phyloP scores from a whole-genome alignment of 2,329 filamentous ascomycete genomes.

The Neofusicoccum cordaticola region DNA sequence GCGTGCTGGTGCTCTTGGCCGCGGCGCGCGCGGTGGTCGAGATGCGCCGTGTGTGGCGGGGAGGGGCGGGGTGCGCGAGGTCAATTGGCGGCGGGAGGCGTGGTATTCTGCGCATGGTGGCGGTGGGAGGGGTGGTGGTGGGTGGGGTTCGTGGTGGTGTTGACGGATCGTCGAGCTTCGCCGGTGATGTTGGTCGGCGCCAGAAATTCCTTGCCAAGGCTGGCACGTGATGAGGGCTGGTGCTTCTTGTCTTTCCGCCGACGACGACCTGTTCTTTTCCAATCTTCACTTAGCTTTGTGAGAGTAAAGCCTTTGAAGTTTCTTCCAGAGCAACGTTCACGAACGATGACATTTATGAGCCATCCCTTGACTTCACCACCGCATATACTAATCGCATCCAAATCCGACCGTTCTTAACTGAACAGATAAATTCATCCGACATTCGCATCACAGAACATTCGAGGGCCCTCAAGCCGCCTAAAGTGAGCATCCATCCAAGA shows the following conservation, averaged over 20 bases:
- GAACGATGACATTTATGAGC: no score
- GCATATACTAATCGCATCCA: no score
- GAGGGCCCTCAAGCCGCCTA: no score
- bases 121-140: neutral
- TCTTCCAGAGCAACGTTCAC: no score
- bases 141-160: neutral
- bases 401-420: no score
- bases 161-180: neutral
- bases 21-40: neutral
- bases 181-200: neutral
- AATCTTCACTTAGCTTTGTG: neutral
- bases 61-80: neutral
- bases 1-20: neutral
- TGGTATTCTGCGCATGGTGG: constrained; percentile 14
- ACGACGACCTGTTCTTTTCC: neutral
- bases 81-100: constrained; percentile 15
- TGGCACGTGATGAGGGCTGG: neutral
- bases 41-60: neutral
- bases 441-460: no score
- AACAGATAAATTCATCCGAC: no score
- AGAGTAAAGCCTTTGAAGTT: no score
- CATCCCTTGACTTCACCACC: no score
- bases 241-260: neutral
- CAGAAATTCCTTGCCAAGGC: neutral
- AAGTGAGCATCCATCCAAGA: no score